Evolutionary conservation across 129 eudicot genomes (phyloP).

Genomic region (Lactuca sativa): DNA sequence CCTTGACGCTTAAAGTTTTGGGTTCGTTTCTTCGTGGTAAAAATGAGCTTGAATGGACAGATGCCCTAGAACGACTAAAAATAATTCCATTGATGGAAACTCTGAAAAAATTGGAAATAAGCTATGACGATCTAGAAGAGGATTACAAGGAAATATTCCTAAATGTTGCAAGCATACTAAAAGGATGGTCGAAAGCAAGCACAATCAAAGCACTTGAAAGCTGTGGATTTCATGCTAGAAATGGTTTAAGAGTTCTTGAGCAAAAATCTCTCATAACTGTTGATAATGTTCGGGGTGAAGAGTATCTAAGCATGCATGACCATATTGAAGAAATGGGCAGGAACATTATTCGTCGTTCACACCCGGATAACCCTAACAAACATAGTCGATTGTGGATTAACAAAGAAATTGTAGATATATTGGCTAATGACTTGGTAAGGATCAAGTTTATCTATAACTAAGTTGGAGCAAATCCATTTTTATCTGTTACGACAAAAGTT

Average conservation of each 20-base stretch:
- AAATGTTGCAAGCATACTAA: constrained; percentile 13
- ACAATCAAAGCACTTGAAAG: constrained; percentile 33
- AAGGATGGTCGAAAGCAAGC: constrained; percentile 25
- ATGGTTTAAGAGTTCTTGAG: neutral
- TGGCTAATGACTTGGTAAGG: neutral
- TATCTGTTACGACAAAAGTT: neutral
- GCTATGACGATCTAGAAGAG: constrained; percentile 10
- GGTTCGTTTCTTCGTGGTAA: no score
- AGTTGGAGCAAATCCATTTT: neutral
- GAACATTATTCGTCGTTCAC: neutral
- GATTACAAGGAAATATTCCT: constrained; percentile 31
- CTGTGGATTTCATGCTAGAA: constrained; percentile 35
- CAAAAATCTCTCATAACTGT: neutral
- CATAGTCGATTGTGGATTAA: neutral
- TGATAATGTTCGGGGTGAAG: neutral
- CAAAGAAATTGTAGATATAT: neutral
- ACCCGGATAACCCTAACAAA: neutral
- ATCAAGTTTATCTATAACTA: no score
- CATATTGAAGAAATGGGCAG: neutral
- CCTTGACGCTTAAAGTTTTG: neutral
- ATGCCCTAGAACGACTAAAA: constrained; percentile 17
- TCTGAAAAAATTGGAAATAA: constrained; percentile 28
- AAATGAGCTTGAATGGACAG: constrained; percentile 20
- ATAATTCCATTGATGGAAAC: neutral
- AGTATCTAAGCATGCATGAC: neutral